Evolutionary conservation across 192 early-diverging fungal species (phyloP), one percentile per base, ranked within the genome.

Genomic region (Coemansia javaensis): DNA sequence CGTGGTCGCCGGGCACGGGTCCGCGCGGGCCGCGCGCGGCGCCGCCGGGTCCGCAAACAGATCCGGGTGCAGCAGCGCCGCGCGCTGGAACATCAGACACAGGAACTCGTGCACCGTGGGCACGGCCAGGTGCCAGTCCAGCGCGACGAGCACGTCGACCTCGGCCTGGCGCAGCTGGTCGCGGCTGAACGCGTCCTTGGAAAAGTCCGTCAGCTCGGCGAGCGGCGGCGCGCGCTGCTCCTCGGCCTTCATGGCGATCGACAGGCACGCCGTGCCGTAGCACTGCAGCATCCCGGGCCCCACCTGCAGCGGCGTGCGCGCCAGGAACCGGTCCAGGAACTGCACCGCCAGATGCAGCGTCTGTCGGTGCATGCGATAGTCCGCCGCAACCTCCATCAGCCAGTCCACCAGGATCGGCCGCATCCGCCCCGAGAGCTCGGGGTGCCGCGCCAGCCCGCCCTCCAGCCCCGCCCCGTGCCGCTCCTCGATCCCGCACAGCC

Each of bases 341-440:
- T 73, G 65, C 13, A 78, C 62, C 0, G 70, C 53, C 55, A 74
- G 34, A 35, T 78, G 70, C 15, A 78, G 47, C 16, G 76, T 78
- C 46, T 73, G 53, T 12, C 76, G 45, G 45, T 78, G 65, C 53
- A 72, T 58, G 43, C 66, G 63, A 47, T 68, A 73, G 52, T 79
- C 73, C 8, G 73, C 58, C 2, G 60, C 67, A 5, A 76, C 73
- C 52, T 79, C 77, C 50, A 72, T 55, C 35, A 79, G 63, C 77
- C 77, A 79, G 50, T 79, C 77, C 3, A 79, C 62, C 10, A 79
- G 61, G 40, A 79, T 77, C 11, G 77, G 74, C 35, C 77, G 74
- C 74, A 79, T 77, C 32, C 64, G 41, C 3, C 35, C 50, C 8
- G 68, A 65, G 40, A 79, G 64, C 47, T 65, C 61, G 18, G 69